phyloP scores from a whole-genome alignment of 2,329 filamentous ascomycete genomes.

The Paracorniculantispora psalliotae region DNA sequence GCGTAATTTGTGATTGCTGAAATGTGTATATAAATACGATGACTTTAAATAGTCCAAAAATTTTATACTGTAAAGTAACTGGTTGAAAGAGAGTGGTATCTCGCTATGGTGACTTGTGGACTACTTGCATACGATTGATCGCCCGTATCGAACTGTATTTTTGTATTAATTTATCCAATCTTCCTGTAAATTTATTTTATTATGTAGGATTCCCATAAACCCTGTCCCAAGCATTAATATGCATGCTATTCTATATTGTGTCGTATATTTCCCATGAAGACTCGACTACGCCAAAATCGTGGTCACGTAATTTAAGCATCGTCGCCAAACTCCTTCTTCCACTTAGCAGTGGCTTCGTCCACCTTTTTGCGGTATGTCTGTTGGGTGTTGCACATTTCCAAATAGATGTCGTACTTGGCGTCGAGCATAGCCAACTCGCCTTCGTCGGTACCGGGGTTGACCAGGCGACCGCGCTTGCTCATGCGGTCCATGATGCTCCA shows the following conservation, averaged over 20 bases:
- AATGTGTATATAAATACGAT: no score
- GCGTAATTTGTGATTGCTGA: no score
- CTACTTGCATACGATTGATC: no score
- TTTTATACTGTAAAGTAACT: no score
- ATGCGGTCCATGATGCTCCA: slow-evolving; percentile 98
- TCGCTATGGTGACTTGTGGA: neutral
- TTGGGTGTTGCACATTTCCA: slow-evolving; percentile 86
- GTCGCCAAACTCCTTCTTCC: slow-evolving; percentile 26
- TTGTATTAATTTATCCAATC: neutral
- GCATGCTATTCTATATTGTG: neutral
- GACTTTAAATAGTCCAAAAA: no score
- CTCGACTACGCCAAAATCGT: no score
- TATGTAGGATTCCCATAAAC: neutral
- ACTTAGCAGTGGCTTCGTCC: slow-evolving; percentile 53
- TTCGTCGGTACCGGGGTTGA: slow-evolving; percentile 66
- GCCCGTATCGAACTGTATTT: neutral
- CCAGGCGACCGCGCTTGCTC: slow-evolving; percentile 85
- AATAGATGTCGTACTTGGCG: slow-evolving; percentile 92
- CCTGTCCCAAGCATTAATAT: neutral
- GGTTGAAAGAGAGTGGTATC: no score
- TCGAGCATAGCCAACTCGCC: slow-evolving; percentile 75
- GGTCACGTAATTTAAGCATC: slow-evolving; percentile 14
- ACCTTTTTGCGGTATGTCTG: slow-evolving; percentile 74
- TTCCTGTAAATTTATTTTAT: neutral
- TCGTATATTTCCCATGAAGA: no score